Evolutionary conservation across 2,329 filamentous ascomycete species (phyloP).

Genomic region (Emmonsia crescens): DNA sequence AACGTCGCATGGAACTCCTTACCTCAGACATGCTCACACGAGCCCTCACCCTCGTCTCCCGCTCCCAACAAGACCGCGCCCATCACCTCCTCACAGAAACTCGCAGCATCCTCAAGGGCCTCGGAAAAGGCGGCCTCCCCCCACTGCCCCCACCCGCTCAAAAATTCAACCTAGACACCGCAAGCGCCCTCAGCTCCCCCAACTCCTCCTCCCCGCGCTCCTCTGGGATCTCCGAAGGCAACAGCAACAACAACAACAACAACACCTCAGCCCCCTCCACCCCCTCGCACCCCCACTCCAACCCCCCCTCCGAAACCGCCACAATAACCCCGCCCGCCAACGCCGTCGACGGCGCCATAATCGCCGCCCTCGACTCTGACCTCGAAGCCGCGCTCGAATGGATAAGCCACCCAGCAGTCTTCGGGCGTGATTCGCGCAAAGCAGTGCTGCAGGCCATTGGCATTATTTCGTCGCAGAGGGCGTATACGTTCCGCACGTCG

Average conservation of each 20-base stretch:
- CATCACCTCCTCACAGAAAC: slow-evolving; percentile 90
- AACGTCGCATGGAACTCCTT: slow-evolving; percentile 91
- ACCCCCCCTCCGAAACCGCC: slow-evolving; percentile 31
- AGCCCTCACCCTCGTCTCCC: slow-evolving; percentile 78
- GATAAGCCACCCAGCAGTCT: slow-evolving; percentile 95
- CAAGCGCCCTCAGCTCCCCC: slow-evolving; percentile 18
- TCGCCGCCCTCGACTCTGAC: slow-evolving; percentile 80
- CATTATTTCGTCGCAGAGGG: slow-evolving; percentile 87
- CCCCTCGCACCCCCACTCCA: slow-evolving; percentile 31
- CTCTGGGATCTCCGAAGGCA: slow-evolving; percentile 24
- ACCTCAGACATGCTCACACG: slow-evolving; percentile 97
- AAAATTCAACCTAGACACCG: slow-evolving; percentile 21
- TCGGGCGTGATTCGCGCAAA: slow-evolving; percentile 86
- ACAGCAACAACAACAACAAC: slow-evolving; percentile 19
- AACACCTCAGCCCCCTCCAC: slow-evolving; percentile 33
- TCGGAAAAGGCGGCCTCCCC: slow-evolving; percentile 88
- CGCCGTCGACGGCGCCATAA: slow-evolving; percentile 74
- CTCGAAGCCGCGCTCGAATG: slow-evolving; percentile 85
- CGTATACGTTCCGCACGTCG: slow-evolving; percentile 83
- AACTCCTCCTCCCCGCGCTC: slow-evolving; percentile 30
- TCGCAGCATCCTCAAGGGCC: slow-evolving; percentile 84
- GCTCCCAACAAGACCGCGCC: slow-evolving; percentile 85
- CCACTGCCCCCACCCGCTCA: slow-evolving; percentile 54
- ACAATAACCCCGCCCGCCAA: slow-evolving; percentile 42
- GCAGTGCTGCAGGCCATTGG: slow-evolving; percentile 93